A percentile compares a stretch with the other conserved stretches of the same genome.
phyloP scores from a whole-genome alignment of 2,329 filamentous ascomycete genomes.

The Nemania abortiva region DNA sequence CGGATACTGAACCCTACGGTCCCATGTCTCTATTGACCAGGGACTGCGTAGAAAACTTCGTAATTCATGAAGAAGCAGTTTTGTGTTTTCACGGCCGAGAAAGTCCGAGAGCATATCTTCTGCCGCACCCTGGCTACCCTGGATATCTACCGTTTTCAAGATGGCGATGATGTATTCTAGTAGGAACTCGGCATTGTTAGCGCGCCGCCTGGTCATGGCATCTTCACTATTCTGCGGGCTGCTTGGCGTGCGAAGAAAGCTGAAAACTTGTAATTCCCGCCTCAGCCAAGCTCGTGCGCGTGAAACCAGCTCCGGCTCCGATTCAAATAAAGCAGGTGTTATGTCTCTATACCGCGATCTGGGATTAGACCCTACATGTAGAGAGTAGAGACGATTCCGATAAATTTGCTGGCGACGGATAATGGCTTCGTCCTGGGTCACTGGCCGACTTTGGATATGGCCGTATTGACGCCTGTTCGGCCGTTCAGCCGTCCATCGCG shows the following conservation, averaged over 20 bases:
- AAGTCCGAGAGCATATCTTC: conserved; percentile 85
- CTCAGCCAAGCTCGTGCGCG: conserved; percentile 85
- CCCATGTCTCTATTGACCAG: conserved; percentile 82
- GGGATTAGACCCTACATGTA: conserved; percentile 85
- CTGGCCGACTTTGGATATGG: conserved; percentile 26
- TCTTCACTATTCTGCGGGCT: conserved; percentile 42
- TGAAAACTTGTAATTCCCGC: conserved; percentile 85
- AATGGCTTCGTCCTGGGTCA: conserved; percentile 55
- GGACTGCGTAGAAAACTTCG: conserved; percentile 86
- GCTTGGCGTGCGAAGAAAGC: conserved; percentile 67
- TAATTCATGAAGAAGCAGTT: conserved; percentile 86
- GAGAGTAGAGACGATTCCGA: conserved; percentile 75
- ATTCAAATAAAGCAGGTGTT: conserved; percentile 73
- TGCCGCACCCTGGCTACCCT: conserved; percentile 81
- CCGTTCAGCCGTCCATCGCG: conserved; percentile 1
- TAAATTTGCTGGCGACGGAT: conserved; percentile 79
- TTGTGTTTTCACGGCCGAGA: conserved; percentile 77
- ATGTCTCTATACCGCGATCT: conserved; percentile 82
- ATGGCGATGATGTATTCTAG: conserved; percentile 89
- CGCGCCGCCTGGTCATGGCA: conserved; percentile 57
- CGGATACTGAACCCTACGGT: conserved; percentile 79
- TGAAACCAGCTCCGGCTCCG: conserved; percentile 75
- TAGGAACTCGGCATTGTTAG: conserved; percentile 83
- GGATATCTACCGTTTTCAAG: conserved; percentile 83
- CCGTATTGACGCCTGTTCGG: conserved; percentile 35